Evolutionary conservation across 495 filamentous ascomycete genomes (phyloP).

Genomic region (Lindgomyces ingoldianus): DNA sequence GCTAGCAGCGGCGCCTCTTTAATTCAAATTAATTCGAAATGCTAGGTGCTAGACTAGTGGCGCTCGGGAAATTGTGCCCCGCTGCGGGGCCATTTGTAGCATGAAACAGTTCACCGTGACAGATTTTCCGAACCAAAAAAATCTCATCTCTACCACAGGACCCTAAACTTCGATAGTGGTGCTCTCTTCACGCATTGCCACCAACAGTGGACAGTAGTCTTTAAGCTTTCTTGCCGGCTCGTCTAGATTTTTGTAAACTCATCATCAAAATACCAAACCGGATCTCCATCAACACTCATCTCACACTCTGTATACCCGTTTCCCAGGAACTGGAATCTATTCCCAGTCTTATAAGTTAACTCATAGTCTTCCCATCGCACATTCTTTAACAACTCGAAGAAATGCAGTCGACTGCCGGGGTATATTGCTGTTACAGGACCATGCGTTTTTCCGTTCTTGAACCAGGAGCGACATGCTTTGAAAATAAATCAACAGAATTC

Average conservation of each 20-base stretch:
- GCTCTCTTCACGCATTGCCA: no score
- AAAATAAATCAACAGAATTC: background rate
- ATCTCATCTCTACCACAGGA: no score
- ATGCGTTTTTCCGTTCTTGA: constrained; percentile 17
- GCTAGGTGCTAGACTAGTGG: no score
- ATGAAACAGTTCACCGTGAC: background rate
- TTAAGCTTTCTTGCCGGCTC: no score
- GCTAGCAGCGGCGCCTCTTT: no score
- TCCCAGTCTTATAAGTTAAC: constrained; percentile 18
- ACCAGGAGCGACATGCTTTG: constrained; percentile 14
- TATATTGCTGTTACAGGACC: constrained; percentile 18
- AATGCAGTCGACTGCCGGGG: constrained; percentile 14
- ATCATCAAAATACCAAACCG: constrained; percentile 24
- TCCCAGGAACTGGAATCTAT: constrained; percentile 30
- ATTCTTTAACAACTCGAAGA: constrained; percentile 27
- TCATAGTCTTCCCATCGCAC: constrained; percentile 29
- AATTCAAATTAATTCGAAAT: no score
- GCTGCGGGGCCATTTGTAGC: background rate
- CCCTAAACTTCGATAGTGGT: no score
- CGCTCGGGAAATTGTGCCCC: background rate
- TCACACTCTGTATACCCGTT: constrained; percentile 17
- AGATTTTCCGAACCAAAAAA: background rate
- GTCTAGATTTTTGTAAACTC: constrained; percentile 6
- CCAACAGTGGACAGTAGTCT: no score
- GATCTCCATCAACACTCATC: constrained; percentile 18